Evolutionary conservation across 148 eudicot genomes (phyloP), one percentile per base, ranked within the genome.

Genomic region (Rheum nobile): DNA sequence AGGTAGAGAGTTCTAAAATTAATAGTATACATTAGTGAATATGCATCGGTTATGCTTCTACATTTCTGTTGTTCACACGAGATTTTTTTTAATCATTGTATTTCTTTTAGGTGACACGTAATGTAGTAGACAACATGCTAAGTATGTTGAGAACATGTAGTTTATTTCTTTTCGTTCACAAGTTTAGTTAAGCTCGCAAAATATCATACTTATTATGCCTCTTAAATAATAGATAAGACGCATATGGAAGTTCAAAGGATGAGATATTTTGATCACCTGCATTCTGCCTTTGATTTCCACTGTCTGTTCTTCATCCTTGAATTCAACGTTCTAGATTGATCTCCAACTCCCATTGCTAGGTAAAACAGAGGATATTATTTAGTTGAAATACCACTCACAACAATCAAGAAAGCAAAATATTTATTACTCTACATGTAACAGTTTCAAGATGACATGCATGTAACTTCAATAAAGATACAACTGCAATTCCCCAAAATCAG

Each of bases 271-370:
- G 22, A 34, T 32, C 78, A 85, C 98, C 98, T 91, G 96, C 78
- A 90, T 68, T 84, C 28, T 88, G 74, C 98, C 98, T 81, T 85
- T 87, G 46, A 91, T 71, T 83, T 91, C 98, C 78, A 90, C 87
- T 77, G 81, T 67, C 74, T 95, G 97, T 37, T 87, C 80, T 43
- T 91, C 97, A 77, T 90, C 96, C 82, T 88, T 88, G 76, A 87
- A 88, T 72, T 88, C 96, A 50, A 91, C 50, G 71, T 84, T 90
- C 98, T 97, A 95, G 74, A 88, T 81, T 50, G 97, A 95, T 76
- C 90, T 83, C 98, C 98, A 95, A 81, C 96, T 95, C 79, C 98
- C 98, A 71, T 91, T 91, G 88, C 98, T 95, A 77, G 0, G 71
- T 42, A 77, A n/a, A 76, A 50, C 35, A 73, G 10, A n/a, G 4